A percentile compares a stretch with the other conserved stretches of the same genome.
Conservation (phyloP, 768 basidiomycete genomes). For the Termitomyces eurrhizus region DNA sequence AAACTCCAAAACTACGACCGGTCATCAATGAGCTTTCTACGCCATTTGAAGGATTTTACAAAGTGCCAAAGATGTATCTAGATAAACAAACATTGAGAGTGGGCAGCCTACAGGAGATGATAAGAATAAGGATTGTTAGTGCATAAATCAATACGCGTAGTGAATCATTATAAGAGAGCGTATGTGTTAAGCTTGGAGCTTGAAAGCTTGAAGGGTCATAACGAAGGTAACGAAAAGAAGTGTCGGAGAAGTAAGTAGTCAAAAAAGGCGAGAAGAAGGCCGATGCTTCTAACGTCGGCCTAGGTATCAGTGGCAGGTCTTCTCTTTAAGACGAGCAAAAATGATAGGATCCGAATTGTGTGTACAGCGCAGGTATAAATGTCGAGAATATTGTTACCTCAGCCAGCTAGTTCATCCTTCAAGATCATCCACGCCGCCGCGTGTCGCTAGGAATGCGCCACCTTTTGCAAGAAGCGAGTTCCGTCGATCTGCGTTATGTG, state of each 20-base stretch:
- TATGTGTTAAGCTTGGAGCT: not conserved
- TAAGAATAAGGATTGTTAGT: not conserved
- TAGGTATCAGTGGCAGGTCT: constrained; percentile 6
- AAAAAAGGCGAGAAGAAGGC: not conserved
- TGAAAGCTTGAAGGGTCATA: not conserved
- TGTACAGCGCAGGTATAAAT: not conserved
- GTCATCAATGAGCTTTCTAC: not conserved
- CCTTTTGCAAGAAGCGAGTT: constrained; percentile 12
- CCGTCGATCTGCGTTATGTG: constrained; percentile 5
- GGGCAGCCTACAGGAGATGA: not conserved
- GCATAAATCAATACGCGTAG: not conserved
- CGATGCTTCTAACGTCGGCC: not conserved
- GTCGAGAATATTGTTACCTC: not conserved
- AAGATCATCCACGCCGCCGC: constrained; percentile 8
- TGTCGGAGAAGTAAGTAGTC: not conserved
- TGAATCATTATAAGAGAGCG: not conserved
- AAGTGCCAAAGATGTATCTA: not conserved
- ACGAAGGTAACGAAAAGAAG: not conserved
- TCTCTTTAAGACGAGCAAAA: constrained; percentile 5
- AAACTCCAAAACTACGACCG: not conserved
- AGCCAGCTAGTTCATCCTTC: constrained; percentile 7
- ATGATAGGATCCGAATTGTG: not conserved
- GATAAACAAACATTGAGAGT: not conserved
- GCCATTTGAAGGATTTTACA: not conserved
- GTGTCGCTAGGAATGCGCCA: constrained; percentile 18